Base-by-base conservation (phyloP, 441 rosid genomes). In the Raphanus hybrid region DNA sequence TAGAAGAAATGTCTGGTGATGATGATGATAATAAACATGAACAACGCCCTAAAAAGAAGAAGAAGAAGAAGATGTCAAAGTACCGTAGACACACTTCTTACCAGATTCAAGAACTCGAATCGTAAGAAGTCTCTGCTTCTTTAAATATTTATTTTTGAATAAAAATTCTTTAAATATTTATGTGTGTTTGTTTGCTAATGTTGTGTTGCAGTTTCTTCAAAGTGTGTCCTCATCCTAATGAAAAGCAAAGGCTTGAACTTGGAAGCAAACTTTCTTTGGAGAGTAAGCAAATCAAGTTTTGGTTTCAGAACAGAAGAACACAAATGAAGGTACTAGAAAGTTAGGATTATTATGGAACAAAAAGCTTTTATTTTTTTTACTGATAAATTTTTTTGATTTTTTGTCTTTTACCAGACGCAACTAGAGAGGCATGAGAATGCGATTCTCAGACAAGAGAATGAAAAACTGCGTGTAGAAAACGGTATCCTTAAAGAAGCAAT, bases 301-400 rank as follows among this genome's bases (percentile, higher is more conserved):
- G 94, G 94, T 90, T 90, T 80, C 94, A 90, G 77, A 90, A 90
- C 77, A 78, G 87, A 71, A 82, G 92, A 78, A 90, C 92, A 39
- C 94, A 90, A 45, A 80, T 86, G 87, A 90, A 90, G 87, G 94
- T 88, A 78, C 29, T 64, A 26, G 1, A 59, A 37, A 57, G 20
- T 29, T 54, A 5, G 45, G 6, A 20, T 7, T 63, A 61, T 73
- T 14, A 60, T 29, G 70, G 3, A 11, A 14, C 18, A 14, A 29
- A 35, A 34, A 12, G 59, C 57, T 8, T 55, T 0, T 71, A 43
- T 9, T 27, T 15, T 27, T 15, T 75, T 64, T 27, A 67, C 2
- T 8, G n/a, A 8, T 5, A 37, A 3, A 50, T 50, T 23, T 1
- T 72, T 15, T 15, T 14, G 14, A 12, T n/a, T 63, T n/a, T 80